Base-by-base conservation (phyloP, 2,329 filamentous ascomycete genomes). In the Colletotrichum sp. region DNA sequence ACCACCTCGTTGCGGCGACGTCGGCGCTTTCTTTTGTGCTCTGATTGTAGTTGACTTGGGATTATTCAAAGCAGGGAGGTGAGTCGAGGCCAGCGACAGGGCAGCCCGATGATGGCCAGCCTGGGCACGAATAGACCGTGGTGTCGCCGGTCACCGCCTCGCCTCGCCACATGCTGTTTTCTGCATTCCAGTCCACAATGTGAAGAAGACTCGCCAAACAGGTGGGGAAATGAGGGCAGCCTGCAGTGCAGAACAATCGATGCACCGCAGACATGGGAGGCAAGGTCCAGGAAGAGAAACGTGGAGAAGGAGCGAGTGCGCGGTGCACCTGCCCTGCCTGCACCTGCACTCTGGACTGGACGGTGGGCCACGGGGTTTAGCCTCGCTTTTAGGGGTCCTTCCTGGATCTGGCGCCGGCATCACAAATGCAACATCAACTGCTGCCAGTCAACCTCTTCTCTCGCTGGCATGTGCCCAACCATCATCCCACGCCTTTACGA, bases 331-430 rank as follows among this genome's bases (percentile, higher is more conserved):
- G 28, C 57, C 57, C 24, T 28, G 55, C 7, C 55, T 30, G 18
- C 57, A 30, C 57, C 57, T 57, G 21, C 24, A 39, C 32, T 28
- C 26, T 62, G 57, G 24, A 62, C 24, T 32, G 24, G 28, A 32
- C 57, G 26, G 32, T 34, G 39, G 68, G 36, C 36, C 59, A 62
- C 28, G 30, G 12, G 36, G 30, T 30, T 36, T 71, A 71, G 72
- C 60, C 72, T 75, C 72, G 72, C 67, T 55, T 62, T 71, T 71
- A 66, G 39, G 67, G 71, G 71, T 71, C 68, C 68, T 59, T 71
- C 68, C 68, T 59, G 49, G 52, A 52, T 32, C 49, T 49, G 49
- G 36, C 28, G 63, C 63, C 63, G 34, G 9, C 26, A 26, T 34
- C 30, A 64, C 13, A 21, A 21, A 64, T 64, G 62, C 62, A 44